Evolutionary conservation across 2,329 filamentous ascomycete species (phyloP), one percentile per base, ranked within the genome.

Genomic region (Talaromyces sp.): DNA sequence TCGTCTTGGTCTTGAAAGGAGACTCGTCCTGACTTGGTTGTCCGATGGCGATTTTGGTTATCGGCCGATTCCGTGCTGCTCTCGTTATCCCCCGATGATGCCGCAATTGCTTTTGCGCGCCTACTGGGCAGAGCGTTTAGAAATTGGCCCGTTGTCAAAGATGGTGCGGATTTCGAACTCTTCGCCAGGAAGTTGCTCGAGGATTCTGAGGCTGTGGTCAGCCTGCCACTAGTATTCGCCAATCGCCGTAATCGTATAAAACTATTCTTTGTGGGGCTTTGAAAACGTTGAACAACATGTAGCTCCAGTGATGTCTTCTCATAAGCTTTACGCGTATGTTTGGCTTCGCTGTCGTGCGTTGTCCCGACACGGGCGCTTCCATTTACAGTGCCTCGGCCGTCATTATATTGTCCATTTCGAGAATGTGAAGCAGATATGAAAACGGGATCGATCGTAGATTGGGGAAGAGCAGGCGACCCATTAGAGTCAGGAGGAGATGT

Each of bases 261-360:
- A 60, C 75, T 78, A 60, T 77, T 74, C 8, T 69, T 68, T 2
- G 75, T 73, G 5, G 77, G 77, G 22, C 71, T 75, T 57, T 75
- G 73, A 61, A 79, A 79, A 19, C 75, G 71, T 50, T 74, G 73
- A 8, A 78, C 75, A 6, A 78, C 77, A 35, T 68, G 73, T 39
- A 78, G 67, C 60, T 78, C 76, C 40, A 73, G 64, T 5, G 74
- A 66, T 5, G 69, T 71, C 57, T 72, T 77, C 59, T 78, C 76
- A 61, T 77, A 78, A n/a, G 72, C 70, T 54, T 75, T 76, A 58
- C 73, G 72, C 58, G 69, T 66, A 21, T 74, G 72, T 59, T 75
- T 73, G 52, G 69, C 63, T 68, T 77, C 70, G 60, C 64, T 67
- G 60, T 72, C 69, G 62, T 71, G 67, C 48, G 63, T 61, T 60